A percentile compares a stretch with the other conserved stretches of the same genome.
These are phyloP conservation scores for Starmerella potacharoeniae DNA, from an alignment of 805 yeast genomes.

Conservation along the genomic window DNA sequence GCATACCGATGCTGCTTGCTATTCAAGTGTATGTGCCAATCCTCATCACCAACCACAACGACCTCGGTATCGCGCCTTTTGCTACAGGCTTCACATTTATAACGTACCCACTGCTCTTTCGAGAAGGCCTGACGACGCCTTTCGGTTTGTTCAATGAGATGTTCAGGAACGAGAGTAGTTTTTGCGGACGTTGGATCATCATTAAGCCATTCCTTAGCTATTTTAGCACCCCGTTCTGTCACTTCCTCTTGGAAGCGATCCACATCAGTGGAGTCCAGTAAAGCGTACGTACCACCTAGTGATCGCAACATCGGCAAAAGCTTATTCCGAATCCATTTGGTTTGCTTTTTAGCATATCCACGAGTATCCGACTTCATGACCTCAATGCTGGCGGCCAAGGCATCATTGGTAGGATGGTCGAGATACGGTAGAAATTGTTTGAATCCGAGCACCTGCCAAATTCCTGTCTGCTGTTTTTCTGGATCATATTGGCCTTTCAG, in stretches of 20 bases:
- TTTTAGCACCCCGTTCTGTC: constrained; percentile 40
- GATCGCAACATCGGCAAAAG: constrained; percentile 48
- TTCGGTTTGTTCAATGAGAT: constrained; percentile 25
- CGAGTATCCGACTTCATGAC: constrained; percentile 73
- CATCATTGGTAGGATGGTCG: background rate
- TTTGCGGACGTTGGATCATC: background rate
- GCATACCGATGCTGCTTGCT: constrained; percentile 59
- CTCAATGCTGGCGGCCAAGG: constrained; percentile 18
- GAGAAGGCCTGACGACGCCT: constrained; percentile 23
- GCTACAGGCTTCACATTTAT: constrained; percentile 52
- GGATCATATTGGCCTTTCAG: constrained; percentile 33
- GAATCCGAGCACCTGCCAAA: constrained; percentile 93
- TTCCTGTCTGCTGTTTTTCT: constrained; percentile 39
- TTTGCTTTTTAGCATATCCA: constrained; percentile 76
- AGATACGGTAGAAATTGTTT: constrained; percentile 33
- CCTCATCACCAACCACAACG: constrained; percentile 60
- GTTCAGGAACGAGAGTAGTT: constrained; percentile 29
- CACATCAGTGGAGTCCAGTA: constrained; percentile 71
- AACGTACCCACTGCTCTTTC: constrained; percentile 50
- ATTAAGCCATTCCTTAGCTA: constrained; percentile 35
- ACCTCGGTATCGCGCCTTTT: constrained; percentile 41
- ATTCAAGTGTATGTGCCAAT: constrained; percentile 54
- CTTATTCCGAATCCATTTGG: constrained; percentile 77
- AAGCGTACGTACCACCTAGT: constrained; percentile 44
- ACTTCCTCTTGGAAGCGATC: constrained; percentile 49